These are phyloP conservation scores for Fusarium sp. DNA, from an alignment of 2,329 filamentous ascomycete species.

Conservation along the genomic window DNA sequence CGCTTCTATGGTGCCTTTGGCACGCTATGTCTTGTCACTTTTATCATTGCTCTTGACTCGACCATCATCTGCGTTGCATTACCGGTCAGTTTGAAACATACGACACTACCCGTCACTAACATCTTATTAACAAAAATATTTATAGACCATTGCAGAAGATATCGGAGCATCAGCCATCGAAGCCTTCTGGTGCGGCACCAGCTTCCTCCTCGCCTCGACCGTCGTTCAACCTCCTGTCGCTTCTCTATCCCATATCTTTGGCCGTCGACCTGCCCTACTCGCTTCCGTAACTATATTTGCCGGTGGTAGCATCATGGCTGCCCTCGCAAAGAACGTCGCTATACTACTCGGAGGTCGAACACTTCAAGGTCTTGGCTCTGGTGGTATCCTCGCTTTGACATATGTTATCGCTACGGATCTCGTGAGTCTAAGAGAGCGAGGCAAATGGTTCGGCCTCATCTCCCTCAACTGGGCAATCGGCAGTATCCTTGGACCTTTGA, in stretches of 20 bases:
- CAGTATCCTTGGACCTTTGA: conserved; percentile 57
- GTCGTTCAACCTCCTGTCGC: conserved; percentile 43
- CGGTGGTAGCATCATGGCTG: conserved; percentile 39
- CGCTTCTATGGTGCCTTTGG: conserved; percentile 43
- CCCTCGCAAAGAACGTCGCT: conserved; percentile 37
- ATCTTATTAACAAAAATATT: not conserved
- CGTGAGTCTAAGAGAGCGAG: conserved; percentile 58
- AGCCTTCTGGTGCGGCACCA: conserved; percentile 45
- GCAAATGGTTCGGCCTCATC: conserved; percentile 55
- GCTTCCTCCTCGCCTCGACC: conserved; percentile 45
- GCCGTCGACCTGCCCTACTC: conserved; percentile 38
- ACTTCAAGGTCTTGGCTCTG: conserved; percentile 65
- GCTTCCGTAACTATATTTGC: conserved; percentile 38
- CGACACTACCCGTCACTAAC: no score
- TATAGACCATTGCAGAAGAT: conserved; percentile 42
- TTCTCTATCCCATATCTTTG: conserved; percentile 44
- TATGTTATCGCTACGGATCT: conserved; percentile 62
- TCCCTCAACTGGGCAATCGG: conserved; percentile 67
- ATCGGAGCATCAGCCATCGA: conserved; percentile 41
- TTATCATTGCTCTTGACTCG: conserved; percentile 45
- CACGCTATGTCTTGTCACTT: conserved; percentile 41
- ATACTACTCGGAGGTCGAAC: conserved; percentile 62
- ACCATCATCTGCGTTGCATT: conserved; percentile 44
- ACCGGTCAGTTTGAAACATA: conserved; percentile 25
- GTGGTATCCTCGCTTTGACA: conserved; percentile 61